These are phyloP conservation scores for Balakata baccata DNA, from an alignment of 345 rosid genomes.

Conservation along the genomic window DNA sequence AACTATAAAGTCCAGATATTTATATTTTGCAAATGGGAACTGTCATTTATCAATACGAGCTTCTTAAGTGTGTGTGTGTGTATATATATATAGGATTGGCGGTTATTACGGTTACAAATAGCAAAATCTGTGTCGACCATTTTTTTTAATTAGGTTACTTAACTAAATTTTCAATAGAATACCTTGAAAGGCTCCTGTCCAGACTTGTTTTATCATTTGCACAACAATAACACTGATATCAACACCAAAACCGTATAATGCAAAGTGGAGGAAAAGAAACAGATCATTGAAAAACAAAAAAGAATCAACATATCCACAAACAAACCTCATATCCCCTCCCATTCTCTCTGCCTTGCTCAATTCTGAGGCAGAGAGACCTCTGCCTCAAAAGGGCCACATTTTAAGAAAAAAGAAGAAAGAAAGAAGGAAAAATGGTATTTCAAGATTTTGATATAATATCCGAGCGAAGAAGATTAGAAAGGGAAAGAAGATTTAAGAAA, in stretches of 20 bases:
- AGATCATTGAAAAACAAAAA: background rate
- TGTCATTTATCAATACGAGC: no score
- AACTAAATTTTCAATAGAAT: constrained; percentile 36
- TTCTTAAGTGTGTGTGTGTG: no score
- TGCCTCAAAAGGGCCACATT: constrained; percentile 17
- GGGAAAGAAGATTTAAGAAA: constrained; percentile 48
- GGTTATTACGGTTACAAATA: constrained; percentile 36
- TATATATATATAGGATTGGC: constrained; percentile 16
- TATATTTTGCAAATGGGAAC: no score
- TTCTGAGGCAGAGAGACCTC: constrained; percentile 61
- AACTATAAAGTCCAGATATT: no score
- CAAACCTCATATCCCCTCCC: background rate
- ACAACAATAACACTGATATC: constrained; percentile 13
- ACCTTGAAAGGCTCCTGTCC: constrained; percentile 68
- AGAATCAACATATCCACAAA: background rate
- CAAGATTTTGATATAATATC: constrained; percentile 78
- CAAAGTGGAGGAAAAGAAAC: background rate
- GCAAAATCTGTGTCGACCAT: constrained; percentile 14
- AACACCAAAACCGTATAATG: constrained; percentile 1
- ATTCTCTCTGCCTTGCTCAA: constrained; percentile 54
- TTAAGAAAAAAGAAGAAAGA: background rate
- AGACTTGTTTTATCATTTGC: constrained; percentile 28
- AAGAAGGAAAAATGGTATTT: constrained; percentile 52
- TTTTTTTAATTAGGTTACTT: constrained; percentile 14
- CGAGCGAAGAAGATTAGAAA: constrained; percentile 56